A percentile compares a stretch with the other conserved stretches of the same genome.
Evolutionary conservation across 2,329 filamentous ascomycete genomes (phyloP).

Genomic region (Trichoderma breve): DNA sequence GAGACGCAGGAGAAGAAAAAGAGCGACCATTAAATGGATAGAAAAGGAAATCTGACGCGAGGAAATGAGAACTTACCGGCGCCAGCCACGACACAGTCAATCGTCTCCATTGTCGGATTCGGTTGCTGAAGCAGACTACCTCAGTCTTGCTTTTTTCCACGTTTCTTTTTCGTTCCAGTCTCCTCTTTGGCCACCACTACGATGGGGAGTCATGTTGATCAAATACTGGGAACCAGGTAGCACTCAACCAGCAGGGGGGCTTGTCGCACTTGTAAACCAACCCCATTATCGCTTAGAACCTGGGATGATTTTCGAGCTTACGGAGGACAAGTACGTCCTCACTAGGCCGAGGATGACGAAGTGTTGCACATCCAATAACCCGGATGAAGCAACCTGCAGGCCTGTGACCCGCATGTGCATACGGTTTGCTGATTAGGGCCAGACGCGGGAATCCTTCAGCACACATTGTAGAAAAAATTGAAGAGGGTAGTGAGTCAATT

Average conservation of each 20-base stretch:
- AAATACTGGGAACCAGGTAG: conserved; percentile 8
- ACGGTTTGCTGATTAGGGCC: not conserved
- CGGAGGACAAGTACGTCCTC: not conserved
- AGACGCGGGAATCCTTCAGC: not conserved
- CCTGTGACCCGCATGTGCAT: conserved; percentile 1
- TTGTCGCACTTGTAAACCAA: not conserved
- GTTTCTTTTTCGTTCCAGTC: conserved; percentile 5
- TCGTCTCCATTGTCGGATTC: conserved; percentile 37
- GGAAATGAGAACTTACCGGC: conserved; percentile 45
- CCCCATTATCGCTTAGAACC: not conserved
- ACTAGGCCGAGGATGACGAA: not conserved
- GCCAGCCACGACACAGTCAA: conserved; percentile 50
- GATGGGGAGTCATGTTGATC: conserved; percentile 6
- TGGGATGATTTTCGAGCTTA: not conserved
- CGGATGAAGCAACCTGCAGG: conserved; percentile 3
- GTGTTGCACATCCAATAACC: not conserved
- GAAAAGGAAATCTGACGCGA: not conserved
- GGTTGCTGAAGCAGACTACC: not conserved
- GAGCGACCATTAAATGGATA: not conserved
- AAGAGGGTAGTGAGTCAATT: not conserved
- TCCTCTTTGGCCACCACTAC: not conserved
- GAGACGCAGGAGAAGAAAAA: not conserved
- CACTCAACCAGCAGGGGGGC: not conserved
- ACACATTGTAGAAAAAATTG: not conserved
- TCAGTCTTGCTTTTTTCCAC: not conserved